Evolutionary conservation across 208 protist species (phyloP).

Genomic region (Crithidia thermophila): DNA sequence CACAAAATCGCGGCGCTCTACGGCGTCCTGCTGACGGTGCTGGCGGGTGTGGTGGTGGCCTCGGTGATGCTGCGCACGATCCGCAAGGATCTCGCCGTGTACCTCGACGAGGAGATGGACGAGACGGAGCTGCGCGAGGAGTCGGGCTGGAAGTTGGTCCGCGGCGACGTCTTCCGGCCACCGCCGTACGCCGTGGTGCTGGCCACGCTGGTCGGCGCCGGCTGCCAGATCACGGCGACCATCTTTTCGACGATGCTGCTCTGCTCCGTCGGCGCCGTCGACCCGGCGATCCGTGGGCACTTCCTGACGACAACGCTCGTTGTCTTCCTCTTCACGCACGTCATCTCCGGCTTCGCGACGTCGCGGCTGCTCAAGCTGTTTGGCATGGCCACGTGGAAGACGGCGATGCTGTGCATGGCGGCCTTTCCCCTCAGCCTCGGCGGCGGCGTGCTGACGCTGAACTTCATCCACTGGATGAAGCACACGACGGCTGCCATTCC

Average conservation of each 20-base stretch:
- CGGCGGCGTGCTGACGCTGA: constrained; percentile 53
- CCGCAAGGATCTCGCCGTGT: constrained; percentile 36
- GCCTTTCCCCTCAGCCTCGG: constrained; percentile 49
- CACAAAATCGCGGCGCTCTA: constrained; percentile 28
- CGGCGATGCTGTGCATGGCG: constrained; percentile 55
- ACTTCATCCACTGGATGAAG: constrained; percentile 69
- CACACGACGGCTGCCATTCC: constrained; percentile 66
- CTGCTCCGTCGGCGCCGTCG: constrained; percentile 77
- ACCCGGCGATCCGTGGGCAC: constrained; percentile 90
- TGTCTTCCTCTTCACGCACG: constrained; percentile 66
- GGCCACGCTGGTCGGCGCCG: constrained; percentile 86
- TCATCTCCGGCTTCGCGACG: constrained; percentile 88
- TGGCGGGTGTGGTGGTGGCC: constrained; percentile 23
- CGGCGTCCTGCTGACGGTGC: constrained; percentile 20
- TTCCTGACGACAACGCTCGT: constrained; percentile 83
- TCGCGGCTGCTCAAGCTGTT: constrained; percentile 90
- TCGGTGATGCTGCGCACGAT: constrained; percentile 37
- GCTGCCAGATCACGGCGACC: constrained; percentile 81
- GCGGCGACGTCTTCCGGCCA: constrained; percentile 96
- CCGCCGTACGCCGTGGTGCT: constrained; percentile 81
- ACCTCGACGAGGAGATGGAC: constrained; percentile 35
- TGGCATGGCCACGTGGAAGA: constrained; percentile 80
- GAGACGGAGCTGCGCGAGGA: constrained; percentile 29
- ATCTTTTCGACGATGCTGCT: constrained; percentile 82
- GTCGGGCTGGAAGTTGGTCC: constrained; percentile 95